Evolutionary conservation across 2,329 filamentous ascomycete species (phyloP), one percentile per base, ranked within the genome.

Genomic region (Lasiodiplodia gonubiensis): DNA sequence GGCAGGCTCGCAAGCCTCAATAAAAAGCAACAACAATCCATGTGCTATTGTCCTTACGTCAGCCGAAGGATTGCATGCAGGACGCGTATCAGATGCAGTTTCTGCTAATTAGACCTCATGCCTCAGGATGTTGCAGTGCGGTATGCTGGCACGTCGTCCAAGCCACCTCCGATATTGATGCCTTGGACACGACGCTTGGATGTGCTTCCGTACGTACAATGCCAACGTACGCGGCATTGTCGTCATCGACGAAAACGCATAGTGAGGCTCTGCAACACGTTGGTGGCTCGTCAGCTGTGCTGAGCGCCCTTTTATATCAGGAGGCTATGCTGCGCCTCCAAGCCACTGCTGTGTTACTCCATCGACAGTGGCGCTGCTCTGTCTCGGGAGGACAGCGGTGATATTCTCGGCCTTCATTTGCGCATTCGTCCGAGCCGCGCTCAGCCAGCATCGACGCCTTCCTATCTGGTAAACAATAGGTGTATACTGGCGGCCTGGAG

Each of bases 11-110:
- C 18, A 46, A 46, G n/a, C 42, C n/a, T 46, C 7, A 21, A 14
- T 16, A 7, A 46, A 46, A 14, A 42, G 11, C 37, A 12, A 35
- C 4, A 11, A 10, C 23, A 18, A 35, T 16, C 30, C 52, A n/a
- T 25, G 52, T 35, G n/a, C 10, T 1, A 39, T n/a, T 33, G 33
- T 39, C 7, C 35, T 57, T 39, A 57, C 14, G 53, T 57, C 53
- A 57, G 53, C 33, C n/a, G 33, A 57, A 57, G 53, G 53, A 57
- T 4, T 21, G 30, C n/a, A n/a, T 21, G 53, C 53, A 39, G 53
- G n/a, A 35, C 30, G 52, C 52, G 25, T n/a, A n/a, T 30, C 27
- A 35, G 16, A 12, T 54, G 6, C 25, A 51, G 16, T 7, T 18
- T 6, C 14, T 46, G 42, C 42, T 21, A 14, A 46, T 21, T 10